Percentiles rank a stretch among this genome's conserved stretches.
These are phyloP conservation scores for Leccinum ochraceum DNA, from an alignment of 768 basidiomycete genomes.

Conservation along the genomic window DNA sequence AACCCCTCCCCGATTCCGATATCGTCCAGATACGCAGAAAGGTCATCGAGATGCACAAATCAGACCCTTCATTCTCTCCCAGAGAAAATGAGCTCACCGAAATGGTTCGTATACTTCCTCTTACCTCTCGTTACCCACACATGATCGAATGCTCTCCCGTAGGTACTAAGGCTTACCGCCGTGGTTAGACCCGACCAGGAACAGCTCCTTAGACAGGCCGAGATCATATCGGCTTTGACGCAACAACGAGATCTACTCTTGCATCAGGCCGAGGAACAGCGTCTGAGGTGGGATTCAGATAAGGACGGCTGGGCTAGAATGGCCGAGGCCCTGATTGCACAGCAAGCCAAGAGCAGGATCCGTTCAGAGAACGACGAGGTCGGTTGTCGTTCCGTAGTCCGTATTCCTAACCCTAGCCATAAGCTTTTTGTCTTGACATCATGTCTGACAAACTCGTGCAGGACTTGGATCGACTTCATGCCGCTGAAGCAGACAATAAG, in stretches of 20 bases:
- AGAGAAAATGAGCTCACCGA: constrained; percentile 54
- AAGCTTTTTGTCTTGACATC: neutral
- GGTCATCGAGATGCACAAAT: constrained; percentile 29
- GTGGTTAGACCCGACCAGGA: constrained; percentile 42
- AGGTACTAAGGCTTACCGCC: constrained; percentile 53
- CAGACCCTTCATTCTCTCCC: constrained; percentile 24
- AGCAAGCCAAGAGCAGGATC: constrained; percentile 42
- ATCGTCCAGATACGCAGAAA: constrained; percentile 49
- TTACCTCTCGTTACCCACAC: constrained; percentile 12
- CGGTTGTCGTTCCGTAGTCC: constrained; percentile 16
- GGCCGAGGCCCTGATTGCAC: constrained; percentile 63
- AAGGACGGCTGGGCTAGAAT: constrained; percentile 64
- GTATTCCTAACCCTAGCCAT: neutral
- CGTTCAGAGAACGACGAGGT: constrained; percentile 47
- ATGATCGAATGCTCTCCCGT: constrained; percentile 8
- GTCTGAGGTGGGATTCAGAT: constrained; percentile 62
- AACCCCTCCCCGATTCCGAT: constrained; percentile 47
- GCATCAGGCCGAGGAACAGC: constrained; percentile 54
- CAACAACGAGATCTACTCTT: constrained; percentile 60
- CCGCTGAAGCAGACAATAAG: constrained; percentile 62
- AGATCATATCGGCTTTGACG: constrained; percentile 55
- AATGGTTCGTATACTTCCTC: constrained; percentile 48
- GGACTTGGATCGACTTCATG: constrained; percentile 57
- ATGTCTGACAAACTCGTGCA: constrained; percentile 31
- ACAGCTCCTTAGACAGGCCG: constrained; percentile 59